A percentile compares a stretch with the other conserved stretches of the same genome.
These are phyloP conservation scores for Starmerella bombi DNA, from an alignment of 805 yeast genomes.

Conservation along the genomic window DNA sequence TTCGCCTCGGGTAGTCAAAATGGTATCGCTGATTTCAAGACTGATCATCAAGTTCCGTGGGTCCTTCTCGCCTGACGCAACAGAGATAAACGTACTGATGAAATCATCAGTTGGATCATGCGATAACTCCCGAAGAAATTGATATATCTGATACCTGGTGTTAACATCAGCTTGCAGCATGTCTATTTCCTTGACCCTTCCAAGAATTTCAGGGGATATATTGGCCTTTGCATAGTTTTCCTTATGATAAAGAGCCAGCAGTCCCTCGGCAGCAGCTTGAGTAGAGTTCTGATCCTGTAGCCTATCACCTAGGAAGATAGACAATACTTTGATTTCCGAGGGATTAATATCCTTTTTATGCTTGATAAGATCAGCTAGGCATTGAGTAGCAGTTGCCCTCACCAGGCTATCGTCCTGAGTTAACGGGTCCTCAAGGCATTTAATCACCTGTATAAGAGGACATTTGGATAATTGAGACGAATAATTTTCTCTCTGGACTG, in stretches of 20 bases:
- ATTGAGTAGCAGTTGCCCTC: constrained; percentile 36
- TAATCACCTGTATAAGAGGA: constrained; percentile 31
- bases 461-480: constrained; percentile 7
- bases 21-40: constrained; percentile 40
- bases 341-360: constrained; percentile 27
- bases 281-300: constrained; percentile 24
- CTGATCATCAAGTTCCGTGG: constrained; percentile 73
- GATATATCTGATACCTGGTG: constrained; percentile 6
- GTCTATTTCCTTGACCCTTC: constrained; percentile 6
- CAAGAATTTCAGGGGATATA: constrained; percentile 1
- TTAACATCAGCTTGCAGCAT: constrained; percentile 10
- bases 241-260: constrained; percentile 1
- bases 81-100: constrained; percentile 45
- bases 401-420: constrained; percentile 45
- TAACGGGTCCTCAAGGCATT: constrained; percentile 45
- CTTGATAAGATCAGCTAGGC: constrained; percentile 32
- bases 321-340: constrained; percentile 28
- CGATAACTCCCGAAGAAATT: constrained; percentile 3
- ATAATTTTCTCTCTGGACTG: not conserved
- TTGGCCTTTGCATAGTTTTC: not conserved
- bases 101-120: constrained; percentile 23
- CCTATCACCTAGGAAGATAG: constrained; percentile 48
- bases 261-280: constrained; percentile 13
- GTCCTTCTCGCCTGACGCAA: constrained; percentile 85
- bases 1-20: constrained; percentile 32